These are phyloP conservation scores for Acanthochlamys bracteata DNA, from an alignment of 106 monocot species.

Conservation along the genomic window DNA sequence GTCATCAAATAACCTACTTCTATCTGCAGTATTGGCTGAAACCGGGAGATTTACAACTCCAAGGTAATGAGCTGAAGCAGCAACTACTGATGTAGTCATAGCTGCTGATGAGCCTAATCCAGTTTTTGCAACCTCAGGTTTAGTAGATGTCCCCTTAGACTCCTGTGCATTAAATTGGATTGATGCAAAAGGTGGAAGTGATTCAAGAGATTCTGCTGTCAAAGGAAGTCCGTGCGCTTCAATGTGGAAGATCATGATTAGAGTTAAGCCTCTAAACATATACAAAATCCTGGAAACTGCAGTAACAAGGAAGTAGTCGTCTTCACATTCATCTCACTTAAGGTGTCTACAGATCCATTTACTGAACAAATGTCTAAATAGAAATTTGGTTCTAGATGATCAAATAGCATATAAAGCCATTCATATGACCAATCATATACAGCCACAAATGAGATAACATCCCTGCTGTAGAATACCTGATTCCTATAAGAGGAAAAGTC, in stretches of 20 bases:
- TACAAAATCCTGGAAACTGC: background rate
- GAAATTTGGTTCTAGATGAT: background rate
- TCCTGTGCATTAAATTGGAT: constrained; percentile 63
- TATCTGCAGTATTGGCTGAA: constrained; percentile 9
- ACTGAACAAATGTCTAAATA: too few relatives aligned
- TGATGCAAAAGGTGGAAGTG: constrained; percentile 68
- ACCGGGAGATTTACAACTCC: constrained; percentile 60
- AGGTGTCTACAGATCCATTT: too few relatives aligned
- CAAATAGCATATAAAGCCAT: constrained; percentile 1
- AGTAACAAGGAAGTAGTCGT: too few relatives aligned
- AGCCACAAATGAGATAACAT: background rate
- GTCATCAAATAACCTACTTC: constrained; percentile 11
- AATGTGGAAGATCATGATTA: constrained; percentile 36
- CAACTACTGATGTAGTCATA: constrained; percentile 97
- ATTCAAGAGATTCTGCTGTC: constrained; percentile 48
- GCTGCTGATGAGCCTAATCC: constrained; percentile 97
- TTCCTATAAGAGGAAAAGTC: constrained; percentile 92
- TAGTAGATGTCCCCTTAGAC: constrained; percentile 42
- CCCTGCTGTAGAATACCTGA: constrained; percentile 35
- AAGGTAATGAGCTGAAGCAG: constrained; percentile 81
- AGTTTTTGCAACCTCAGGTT: constrained; percentile 98
- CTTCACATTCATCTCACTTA: too few relatives aligned
- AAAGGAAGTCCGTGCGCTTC: constrained; percentile 58
- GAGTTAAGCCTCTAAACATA: background rate
- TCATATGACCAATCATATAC: background rate